These are phyloP conservation scores for Hygrophorus pudorinus DNA, from an alignment of 768 basidiomycete species.

Conservation along the genomic window DNA sequence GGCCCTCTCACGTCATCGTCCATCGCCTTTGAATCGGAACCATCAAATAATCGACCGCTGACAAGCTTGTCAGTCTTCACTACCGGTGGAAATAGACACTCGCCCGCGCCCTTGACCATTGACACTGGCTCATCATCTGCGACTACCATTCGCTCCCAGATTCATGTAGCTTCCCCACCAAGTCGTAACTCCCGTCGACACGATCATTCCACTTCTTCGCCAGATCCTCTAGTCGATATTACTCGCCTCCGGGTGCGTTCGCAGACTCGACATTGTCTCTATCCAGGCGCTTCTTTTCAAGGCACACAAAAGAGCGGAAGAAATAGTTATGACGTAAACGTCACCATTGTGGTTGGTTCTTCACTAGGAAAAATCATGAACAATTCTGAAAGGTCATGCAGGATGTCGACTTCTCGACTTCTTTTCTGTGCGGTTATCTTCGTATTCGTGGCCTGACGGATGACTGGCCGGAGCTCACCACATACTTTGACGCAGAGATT, in stretches of 20 bases:
- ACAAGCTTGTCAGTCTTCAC: too few species aligned
- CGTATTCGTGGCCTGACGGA: slow-evolving; percentile 88
- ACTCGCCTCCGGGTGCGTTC: slow-evolving; percentile 67
- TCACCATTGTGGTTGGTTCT: slow-evolving; percentile 77
- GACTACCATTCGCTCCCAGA: background rate
- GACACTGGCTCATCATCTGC: too few species aligned
- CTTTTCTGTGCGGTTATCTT: slow-evolving; percentile 85
- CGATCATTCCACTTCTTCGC: slow-evolving; percentile 13
- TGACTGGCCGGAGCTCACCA: slow-evolving; percentile 92
- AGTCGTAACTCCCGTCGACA: background rate
- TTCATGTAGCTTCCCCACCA: background rate
- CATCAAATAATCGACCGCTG: too few species aligned
- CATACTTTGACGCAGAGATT: slow-evolving; percentile 95
- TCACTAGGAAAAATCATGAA: slow-evolving; percentile 4
- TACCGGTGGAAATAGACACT: too few species aligned
- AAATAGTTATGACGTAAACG: slow-evolving; percentile 90
- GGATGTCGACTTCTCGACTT: slow-evolving; percentile 85
- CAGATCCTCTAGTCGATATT: slow-evolving; percentile 60
- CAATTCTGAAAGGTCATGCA: slow-evolving; percentile 19
- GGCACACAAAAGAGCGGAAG: slow-evolving; percentile 93
- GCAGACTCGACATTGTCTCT: slow-evolving; percentile 66
- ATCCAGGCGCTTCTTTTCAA: slow-evolving; percentile 81
- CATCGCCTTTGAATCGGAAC: background rate
- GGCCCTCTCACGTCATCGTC: slow-evolving; percentile 4
- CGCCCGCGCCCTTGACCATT: too few species aligned